Percentiles rank a stretch among this genome's conserved stretches.
Conservation (phyloP, 768 basidiomycete species). For the Hypholoma sublateritium region DNA sequence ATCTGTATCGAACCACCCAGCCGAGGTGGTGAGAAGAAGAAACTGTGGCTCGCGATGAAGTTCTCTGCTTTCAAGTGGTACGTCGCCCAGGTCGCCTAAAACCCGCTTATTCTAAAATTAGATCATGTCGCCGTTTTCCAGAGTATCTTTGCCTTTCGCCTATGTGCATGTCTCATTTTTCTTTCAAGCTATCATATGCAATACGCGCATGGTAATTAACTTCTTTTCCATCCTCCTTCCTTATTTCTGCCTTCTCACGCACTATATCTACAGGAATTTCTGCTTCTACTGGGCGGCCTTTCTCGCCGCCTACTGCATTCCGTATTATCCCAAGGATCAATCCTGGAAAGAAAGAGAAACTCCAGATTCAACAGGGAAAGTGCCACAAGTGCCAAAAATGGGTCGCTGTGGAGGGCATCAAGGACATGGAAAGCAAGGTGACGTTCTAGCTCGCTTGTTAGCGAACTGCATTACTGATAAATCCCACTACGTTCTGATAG, state of each 20-base stretch:
- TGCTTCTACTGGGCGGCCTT: slow-evolving; percentile 64
- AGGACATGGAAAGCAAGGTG: slow-evolving; percentile 74
- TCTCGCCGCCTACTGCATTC: slow-evolving; percentile 74
- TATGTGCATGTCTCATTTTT: background rate
- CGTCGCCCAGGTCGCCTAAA: slow-evolving; percentile 17
- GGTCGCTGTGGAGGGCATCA: slow-evolving; percentile 72
- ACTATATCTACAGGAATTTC: slow-evolving; percentile 56
- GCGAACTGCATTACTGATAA: background rate
- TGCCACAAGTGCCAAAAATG: slow-evolving; percentile 79
- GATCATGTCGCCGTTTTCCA: background rate
- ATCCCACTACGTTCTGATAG: slow-evolving; percentile 26
- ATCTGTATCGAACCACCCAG: slow-evolving; percentile 62
- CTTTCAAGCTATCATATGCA: slow-evolving; percentile 75
- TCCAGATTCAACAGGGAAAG: slow-evolving; percentile 61
- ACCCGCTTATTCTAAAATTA: background rate
- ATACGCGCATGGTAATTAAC: slow-evolving; percentile 64
- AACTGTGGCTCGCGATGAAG: slow-evolving; percentile 76
- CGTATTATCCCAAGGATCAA: slow-evolving; percentile 44
- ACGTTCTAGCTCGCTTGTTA: slow-evolving; percentile 1
- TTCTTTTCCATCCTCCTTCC: background rate
- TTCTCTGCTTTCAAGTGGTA: slow-evolving; percentile 83
- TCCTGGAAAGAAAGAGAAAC: slow-evolving; percentile 60
- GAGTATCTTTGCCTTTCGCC: slow-evolving; percentile 15
- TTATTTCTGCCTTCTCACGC: slow-evolving; percentile 1
- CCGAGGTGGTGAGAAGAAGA: slow-evolving; percentile 65